Evolutionary conservation across 2,329 filamentous ascomycete species (phyloP), one percentile per base, ranked within the genome.

Genomic region (Botrytis porri): DNA sequence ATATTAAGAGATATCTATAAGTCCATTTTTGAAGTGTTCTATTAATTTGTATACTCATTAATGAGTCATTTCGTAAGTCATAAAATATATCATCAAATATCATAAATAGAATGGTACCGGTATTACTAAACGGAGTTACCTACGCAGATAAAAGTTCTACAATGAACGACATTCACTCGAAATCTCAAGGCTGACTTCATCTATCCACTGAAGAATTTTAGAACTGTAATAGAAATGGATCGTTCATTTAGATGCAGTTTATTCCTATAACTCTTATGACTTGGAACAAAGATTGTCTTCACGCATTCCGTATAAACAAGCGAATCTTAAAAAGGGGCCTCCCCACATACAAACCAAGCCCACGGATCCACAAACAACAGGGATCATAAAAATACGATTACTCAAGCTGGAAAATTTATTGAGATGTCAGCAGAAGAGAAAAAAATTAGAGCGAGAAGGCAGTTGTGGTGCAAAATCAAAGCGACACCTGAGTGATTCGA

Each of bases 401-500:
- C 60, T n/a, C 12, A 62, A n/a, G 12, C 16, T 25, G 10, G 10
- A 61, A 25, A 62, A 35, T 4, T 25, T 7, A 16, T n/a, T 10
- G n/a, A 45, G 18, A 10, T 14, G 8, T n/a, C 43, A 29, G 22
- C 18, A n/a, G 12, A 1, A 25, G 8, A n/a, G 29, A 25, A 64
- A 45, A 43, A 6, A 10, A n/a, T n/a, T 3, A n/a, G 6, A 7
- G 10, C 35, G 6, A 1, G 0, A 29, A 4, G 7, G 16, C 4
- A 4, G n/a, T 29, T 12, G 18, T 2, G 4, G 0, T 29, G 14
- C 16, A 29, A n/a, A 18, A 10, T 4, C 4, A 20, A 63, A 41
- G 41, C 65, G 65, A 69, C 65, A 69, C 65, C 65, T 69, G 65
- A 41, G 48, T 69, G 65, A 69, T 69, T 69, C 65, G 65, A 69